Base-by-base conservation (phyloP, 225 moss, liverwort and hornwort genomes). In the Pseudisothecium myosuroides region DNA sequence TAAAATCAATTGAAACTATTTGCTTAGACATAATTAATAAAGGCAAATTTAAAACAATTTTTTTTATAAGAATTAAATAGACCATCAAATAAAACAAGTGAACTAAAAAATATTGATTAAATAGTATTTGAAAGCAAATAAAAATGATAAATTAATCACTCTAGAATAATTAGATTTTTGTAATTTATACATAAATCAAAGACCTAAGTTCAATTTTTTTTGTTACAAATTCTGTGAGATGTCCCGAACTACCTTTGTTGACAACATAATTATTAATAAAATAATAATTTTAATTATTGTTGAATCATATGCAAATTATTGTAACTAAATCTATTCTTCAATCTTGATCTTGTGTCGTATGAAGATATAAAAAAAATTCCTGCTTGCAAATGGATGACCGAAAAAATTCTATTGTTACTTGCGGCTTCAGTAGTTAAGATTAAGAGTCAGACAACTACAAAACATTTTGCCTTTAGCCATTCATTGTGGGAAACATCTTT, bases 21-120 rank as follows among this genome's bases (percentile, higher is more conserved):
- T 39, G 0, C 5, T 39, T 36, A 2, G 16, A 37, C 0, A 0
- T 16, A 26, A 55, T 77, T 8, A 36, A 0, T 36, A 39, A 61
- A 61, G 12, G 10, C 16, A 28, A 79, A 54, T 23, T 79, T 17
- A n/a, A 14, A 81, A 9, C 31, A 43, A 41, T 8, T 41, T 14
- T 1, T 31, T 20, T 29, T 41, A 81, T 28, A 1, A 43, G 3
- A 61, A 6, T 28, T 29, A 61, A 11, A 0, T 10, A 55, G 17
- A 24, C 52, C 16, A 52, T 24, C 7, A 76, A 37, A n/a, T 23
- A 36, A 11, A 23, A 2, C 2, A 24, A 26, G 3, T 26, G 6
- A 20, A 23, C 0, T 36, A 5, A 37, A 50, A 22, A 14, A 8
- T 52, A 14, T 29, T 50, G 20, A 76, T 34, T 50, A 13, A 13